These are phyloP conservation scores for Asterionellopsis glacialis DNA, from an alignment of 108 stramenopile genomes.

Conservation along the genomic window DNA sequence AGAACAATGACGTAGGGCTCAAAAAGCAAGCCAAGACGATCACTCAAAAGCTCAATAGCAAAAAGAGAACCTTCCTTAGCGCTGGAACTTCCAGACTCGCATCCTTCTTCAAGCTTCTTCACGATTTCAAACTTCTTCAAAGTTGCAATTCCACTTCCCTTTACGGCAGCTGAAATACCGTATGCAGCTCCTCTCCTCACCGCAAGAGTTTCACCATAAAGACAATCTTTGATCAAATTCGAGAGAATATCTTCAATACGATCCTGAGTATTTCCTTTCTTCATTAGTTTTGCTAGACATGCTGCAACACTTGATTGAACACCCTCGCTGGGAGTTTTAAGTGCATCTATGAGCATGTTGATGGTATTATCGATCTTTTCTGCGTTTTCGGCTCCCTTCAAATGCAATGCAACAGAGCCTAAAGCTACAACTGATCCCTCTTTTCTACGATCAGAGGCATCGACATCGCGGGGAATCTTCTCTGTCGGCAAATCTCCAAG, in stretches of 20 bases:
- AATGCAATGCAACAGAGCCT: constrained; percentile 81
- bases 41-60: constrained; percentile 90
- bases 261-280: constrained; percentile 77
- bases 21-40: constrained; percentile 90
- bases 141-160: constrained; percentile 95
- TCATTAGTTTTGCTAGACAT: constrained; percentile 77
- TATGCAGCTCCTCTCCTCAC: constrained; percentile 90
- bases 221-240: constrained; percentile 53
- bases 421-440: constrained; percentile 86
- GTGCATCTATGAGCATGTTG: constrained; percentile 73
- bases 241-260: constrained; percentile 63
- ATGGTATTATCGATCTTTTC: constrained; percentile 74
- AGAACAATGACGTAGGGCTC: constrained; percentile 99
- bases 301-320: constrained; percentile 84
- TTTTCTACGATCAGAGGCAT: constrained; percentile 76
- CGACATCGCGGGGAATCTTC: constrained; percentile 47
- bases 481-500: constrained; percentile 47
- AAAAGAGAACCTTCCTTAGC: constrained; percentile 95
- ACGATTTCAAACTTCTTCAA: constrained; percentile 94
- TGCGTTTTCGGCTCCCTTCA: constrained; percentile 70
- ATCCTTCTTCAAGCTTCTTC: constrained; percentile 82
- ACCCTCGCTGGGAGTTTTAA: constrained; percentile 80
- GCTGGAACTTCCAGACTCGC: constrained; percentile 43
- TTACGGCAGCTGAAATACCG: constrained; percentile 95
- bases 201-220: constrained; percentile 59